Evolutionary conservation across 768 basidiomycete species (phyloP).

Genomic region (Auricularia auricula-judae): DNA sequence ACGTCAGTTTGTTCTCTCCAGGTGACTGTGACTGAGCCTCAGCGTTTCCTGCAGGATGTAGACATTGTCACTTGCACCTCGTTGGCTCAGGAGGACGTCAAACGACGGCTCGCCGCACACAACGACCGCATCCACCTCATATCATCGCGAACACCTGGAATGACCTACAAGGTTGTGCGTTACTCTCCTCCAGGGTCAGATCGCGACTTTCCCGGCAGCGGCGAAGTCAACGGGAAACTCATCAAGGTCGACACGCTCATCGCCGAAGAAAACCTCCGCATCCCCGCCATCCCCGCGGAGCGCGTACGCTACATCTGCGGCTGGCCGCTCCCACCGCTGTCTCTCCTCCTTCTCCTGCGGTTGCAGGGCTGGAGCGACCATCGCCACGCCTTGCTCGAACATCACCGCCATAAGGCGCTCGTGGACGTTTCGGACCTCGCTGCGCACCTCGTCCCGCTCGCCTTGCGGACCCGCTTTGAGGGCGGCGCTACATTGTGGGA

Average conservation of each 20-base stretch:
- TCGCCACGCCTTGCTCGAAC: neutral
- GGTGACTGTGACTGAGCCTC: neutral
- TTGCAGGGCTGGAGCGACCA: slow-evolving; percentile 1
- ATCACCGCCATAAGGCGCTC: neutral
- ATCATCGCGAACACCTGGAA: neutral
- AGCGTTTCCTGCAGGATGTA: neutral
- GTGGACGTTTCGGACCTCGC: neutral
- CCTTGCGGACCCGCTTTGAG: neutral
- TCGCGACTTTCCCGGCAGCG: neutral
- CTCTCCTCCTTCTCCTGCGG: neutral
- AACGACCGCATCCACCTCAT: neutral
- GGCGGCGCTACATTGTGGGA: neutral
- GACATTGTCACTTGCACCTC: neutral
- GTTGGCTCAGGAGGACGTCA: neutral
- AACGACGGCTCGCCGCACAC: neutral
- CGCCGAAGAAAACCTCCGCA: neutral
- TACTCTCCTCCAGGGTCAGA: neutral
- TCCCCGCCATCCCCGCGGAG: neutral
- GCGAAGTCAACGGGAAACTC: neutral
- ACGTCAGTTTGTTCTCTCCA: neutral
- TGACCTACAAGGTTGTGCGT: neutral
- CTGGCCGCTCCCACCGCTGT: neutral
- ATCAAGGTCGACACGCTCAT: neutral
- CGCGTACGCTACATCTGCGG: neutral
- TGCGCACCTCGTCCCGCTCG: neutral